phyloP scores from a whole-genome alignment of 345 rosid genomes.

The Raphanus raphanistrum region DNA sequence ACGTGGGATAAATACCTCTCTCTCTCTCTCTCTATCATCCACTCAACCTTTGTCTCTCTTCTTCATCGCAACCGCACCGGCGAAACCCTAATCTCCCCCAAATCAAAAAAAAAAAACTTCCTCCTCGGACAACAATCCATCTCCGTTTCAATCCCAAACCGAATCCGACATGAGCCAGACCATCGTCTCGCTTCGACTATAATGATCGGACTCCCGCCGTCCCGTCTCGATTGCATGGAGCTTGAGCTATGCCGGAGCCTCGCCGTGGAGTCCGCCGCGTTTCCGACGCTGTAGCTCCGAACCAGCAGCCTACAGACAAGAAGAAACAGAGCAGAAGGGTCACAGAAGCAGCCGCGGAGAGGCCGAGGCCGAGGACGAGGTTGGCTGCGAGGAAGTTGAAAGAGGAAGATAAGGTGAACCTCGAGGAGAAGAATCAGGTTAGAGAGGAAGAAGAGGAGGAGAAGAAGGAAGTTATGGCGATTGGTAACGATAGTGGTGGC shows the following conservation, averaged over 20 bases:
- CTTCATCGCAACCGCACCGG: constrained; percentile 32
- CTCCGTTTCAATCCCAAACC: background rate
- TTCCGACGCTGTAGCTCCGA: constrained; percentile 34
- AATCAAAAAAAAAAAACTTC: background rate
- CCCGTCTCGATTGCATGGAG: constrained; percentile 66
- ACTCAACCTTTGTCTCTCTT: background rate
- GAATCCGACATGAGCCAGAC: constrained; percentile 31
- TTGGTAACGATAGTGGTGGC: constrained; percentile 74
- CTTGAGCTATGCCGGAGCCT: constrained; percentile 86
- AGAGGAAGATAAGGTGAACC: constrained; percentile 39
- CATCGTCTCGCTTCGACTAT: constrained; percentile 27
- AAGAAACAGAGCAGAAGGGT: constrained; percentile 34
- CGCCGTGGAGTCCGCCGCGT: constrained; percentile 74
- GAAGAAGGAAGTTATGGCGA: constrained; percentile 19
- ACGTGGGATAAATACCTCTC: constrained; percentile 28
- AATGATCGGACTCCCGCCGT: constrained; percentile 45
- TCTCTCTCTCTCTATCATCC: constrained; percentile 22
- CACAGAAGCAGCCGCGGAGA: constrained; percentile 27
- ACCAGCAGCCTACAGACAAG: constrained; percentile 18
- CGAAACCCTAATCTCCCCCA: constrained; percentile 44
- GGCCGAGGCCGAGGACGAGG: constrained; percentile 57
- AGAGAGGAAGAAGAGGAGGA: constrained; percentile 29
- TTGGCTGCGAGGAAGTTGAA: constrained; percentile 48
- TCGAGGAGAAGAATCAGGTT: constrained; percentile 34
- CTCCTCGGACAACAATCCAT: constrained; percentile 31